A percentile compares a stretch with the other conserved stretches of the same genome.
These are phyloP conservation scores for Lycium barbarum DNA, from an alignment of 257 asterid species.

Conservation along the genomic window DNA sequence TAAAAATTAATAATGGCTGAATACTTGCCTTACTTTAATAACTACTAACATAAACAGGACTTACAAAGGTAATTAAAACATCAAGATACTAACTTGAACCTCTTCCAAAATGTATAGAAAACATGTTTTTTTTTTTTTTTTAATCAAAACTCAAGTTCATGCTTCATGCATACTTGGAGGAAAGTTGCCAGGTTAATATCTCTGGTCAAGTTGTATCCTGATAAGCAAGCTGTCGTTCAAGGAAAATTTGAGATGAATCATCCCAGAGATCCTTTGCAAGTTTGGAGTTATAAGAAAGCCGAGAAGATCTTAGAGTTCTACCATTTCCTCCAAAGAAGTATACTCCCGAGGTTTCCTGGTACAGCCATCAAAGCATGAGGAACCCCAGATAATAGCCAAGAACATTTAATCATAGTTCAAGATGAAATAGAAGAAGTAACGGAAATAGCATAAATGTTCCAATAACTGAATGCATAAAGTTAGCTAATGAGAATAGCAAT, in stretches of 20 bases:
- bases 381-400: not conserved
- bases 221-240: slow-evolving; percentile 52
- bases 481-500: slow-evolving; percentile 1
- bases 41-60: not conserved
- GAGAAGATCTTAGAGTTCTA: slow-evolving; percentile 61
- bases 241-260: slow-evolving; percentile 63
- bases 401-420: not conserved
- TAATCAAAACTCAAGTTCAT: not conserved
- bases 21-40: not conserved
- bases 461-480: not conserved
- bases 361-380: not conserved
- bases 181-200: not conserved
- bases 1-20: not conserved
- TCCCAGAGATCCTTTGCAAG: slow-evolving; percentile 77
- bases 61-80: not conserved
- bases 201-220: slow-evolving; percentile 25
- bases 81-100: not conserved
- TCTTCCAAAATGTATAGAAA: not conserved
- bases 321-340: slow-evolving; percentile 86
- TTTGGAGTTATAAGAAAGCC: slow-evolving; percentile 58
- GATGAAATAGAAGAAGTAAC: not conserved
- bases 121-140: too few relatives aligned
- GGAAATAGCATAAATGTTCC: not conserved
- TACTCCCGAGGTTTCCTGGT: slow-evolving; percentile 83
- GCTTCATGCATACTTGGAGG: not conserved